These are phyloP conservation scores for Clavispora carvajalis DNA, from an alignment of 805 yeast species.

Conservation along the genomic window DNA sequence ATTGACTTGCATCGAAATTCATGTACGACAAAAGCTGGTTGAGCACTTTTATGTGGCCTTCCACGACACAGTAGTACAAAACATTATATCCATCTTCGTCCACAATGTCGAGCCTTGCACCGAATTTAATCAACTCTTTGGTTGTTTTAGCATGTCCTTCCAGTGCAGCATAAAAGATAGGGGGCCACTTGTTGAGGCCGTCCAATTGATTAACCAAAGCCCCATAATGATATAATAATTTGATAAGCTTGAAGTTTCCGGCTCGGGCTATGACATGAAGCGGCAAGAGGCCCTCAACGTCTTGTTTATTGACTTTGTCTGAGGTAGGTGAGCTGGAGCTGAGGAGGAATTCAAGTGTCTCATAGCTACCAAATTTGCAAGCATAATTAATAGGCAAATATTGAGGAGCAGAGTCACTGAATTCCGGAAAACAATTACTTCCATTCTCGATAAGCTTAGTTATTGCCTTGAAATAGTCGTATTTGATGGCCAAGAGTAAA, in stretches of 20 bases:
- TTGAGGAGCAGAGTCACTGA: slow-evolving; percentile 49
- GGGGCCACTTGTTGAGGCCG: slow-evolving; percentile 89
- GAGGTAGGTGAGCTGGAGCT: slow-evolving; percentile 26
- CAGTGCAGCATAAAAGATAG: slow-evolving; percentile 82
- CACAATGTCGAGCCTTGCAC: slow-evolving; percentile 61
- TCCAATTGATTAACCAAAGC: slow-evolving; percentile 73
- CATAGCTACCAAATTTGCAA: slow-evolving; percentile 75
- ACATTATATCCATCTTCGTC: slow-evolving; percentile 84
- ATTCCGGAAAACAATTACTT: slow-evolving; percentile 36
- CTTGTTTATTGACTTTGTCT: slow-evolving; percentile 43
- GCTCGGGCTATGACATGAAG: slow-evolving; percentile 83
- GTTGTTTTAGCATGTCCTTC: slow-evolving; percentile 77
- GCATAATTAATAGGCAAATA: slow-evolving; percentile 81
- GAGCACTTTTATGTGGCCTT: slow-evolving; percentile 82
- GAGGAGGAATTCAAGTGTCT: slow-evolving; percentile 61
- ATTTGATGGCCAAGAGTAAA: slow-evolving; percentile 69
- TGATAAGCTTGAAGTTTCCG: slow-evolving; percentile 68
- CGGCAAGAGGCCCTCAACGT: slow-evolving; percentile 87
- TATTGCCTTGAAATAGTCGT: slow-evolving; percentile 47
- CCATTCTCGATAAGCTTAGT: slow-evolving; percentile 29
- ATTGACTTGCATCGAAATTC: neutral
- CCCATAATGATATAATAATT: slow-evolving; percentile 64
- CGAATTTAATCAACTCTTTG: slow-evolving; percentile 59
- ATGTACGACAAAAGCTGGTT: slow-evolving; percentile 54
- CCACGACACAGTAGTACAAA: slow-evolving; percentile 86